phyloP scores from a whole-genome alignment of 2,329 filamentous ascomycete genomes.

The Colletotrichum sp. region DNA sequence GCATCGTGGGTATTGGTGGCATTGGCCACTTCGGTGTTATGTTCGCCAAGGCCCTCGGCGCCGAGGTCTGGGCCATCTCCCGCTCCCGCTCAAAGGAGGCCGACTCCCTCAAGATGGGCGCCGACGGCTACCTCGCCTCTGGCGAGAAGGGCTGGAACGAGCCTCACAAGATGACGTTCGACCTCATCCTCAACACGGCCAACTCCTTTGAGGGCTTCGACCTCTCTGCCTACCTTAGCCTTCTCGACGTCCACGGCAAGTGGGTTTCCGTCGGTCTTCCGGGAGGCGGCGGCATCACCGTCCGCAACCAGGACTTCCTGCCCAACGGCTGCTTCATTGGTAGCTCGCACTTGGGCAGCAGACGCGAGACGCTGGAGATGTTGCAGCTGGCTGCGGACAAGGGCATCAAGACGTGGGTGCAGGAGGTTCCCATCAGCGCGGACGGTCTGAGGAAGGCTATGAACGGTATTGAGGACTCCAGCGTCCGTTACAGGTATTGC shows the following conservation, averaged over 20 bases:
- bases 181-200: slow-evolving; percentile 79
- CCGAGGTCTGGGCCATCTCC: slow-evolving; percentile 67
- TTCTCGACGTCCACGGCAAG: slow-evolving; percentile 81
- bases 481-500: slow-evolving; percentile 78
- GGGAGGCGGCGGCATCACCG: slow-evolving; percentile 73
- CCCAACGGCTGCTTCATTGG: slow-evolving; percentile 77
- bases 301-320: slow-evolving; percentile 78
- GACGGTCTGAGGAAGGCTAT: slow-evolving; percentile 74
- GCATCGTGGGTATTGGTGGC: slow-evolving; percentile 74
- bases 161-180: slow-evolving; percentile 68
- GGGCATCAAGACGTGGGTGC: slow-evolving; percentile 72
- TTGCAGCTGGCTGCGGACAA: slow-evolving; percentile 73
- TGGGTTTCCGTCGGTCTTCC: slow-evolving; percentile 84
- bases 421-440: slow-evolving; percentile 75
- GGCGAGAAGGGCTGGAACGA: slow-evolving; percentile 62
- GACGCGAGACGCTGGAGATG: slow-evolving; percentile 75
- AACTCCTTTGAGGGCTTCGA: slow-evolving; percentile 73
- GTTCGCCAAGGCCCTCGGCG: slow-evolving; percentile 71
- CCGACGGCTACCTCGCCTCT: slow-evolving; percentile 65
- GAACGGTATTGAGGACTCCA: slow-evolving; percentile 70
- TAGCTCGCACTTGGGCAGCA: slow-evolving; percentile 72
- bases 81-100: slow-evolving; percentile 64
- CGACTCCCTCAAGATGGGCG: slow-evolving; percentile 64
- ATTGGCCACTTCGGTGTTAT: slow-evolving; percentile 75
- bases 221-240: slow-evolving; percentile 72